Conservation (phyloP, 345 rosid genomes). For the Trapa incisa region DNA sequence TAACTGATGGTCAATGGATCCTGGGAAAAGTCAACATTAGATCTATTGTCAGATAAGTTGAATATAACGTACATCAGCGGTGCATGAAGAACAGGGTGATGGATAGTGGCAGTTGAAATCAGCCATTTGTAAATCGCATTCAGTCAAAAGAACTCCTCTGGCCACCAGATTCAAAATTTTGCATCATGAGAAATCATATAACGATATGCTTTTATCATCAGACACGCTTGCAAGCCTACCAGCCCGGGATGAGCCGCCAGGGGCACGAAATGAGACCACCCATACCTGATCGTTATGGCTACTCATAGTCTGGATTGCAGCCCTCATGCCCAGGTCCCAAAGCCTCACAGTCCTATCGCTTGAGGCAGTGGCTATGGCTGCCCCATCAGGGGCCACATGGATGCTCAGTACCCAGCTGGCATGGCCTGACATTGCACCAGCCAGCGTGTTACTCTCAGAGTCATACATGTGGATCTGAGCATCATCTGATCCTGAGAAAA, state of each 20-base stretch:
- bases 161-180: too few relatives aligned
- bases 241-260: constrained; percentile 32
- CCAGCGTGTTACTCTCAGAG: constrained; percentile 61
- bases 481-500: constrained; percentile 84
- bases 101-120: too few relatives aligned
- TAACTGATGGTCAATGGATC: too few relatives aligned
- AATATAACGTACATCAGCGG: too few relatives aligned
- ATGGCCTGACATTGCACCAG: constrained; percentile 83
- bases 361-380: constrained; percentile 77
- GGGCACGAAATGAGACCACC: constrained; percentile 73
- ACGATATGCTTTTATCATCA: constrained; percentile 87
- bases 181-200: constrained; percentile 64
- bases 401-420: constrained; percentile 88
- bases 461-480: constrained; percentile 84
- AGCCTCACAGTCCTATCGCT: constrained; percentile 88
- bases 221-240: constrained; percentile 83
- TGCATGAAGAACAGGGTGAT: too few relatives aligned
- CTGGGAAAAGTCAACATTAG: too few relatives aligned
- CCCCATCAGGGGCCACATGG: constrained; percentile 87
- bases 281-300: constrained; percentile 90
- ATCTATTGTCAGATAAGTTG: too few relatives aligned
- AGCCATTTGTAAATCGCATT: too few relatives aligned
- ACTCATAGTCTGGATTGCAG: constrained; percentile 85
- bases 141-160: too few relatives aligned
- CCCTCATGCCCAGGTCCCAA: constrained; percentile 93